These are phyloP conservation scores for Clitocybe nebularis DNA, from an alignment of 1,284 basidiomycete species.

Conservation along the genomic window DNA sequence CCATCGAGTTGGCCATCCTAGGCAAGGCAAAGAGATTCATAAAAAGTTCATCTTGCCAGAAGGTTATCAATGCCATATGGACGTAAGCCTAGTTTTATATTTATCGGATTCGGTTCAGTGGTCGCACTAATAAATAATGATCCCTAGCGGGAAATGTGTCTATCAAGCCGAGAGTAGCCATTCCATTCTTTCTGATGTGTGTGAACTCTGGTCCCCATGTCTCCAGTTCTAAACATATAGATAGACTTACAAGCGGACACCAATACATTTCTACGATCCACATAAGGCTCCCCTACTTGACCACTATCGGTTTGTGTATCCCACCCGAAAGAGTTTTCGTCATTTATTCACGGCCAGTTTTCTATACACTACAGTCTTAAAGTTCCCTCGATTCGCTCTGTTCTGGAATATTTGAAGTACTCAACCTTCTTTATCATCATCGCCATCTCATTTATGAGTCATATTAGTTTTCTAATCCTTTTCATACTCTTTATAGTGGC, in stretches of 20 bases:
- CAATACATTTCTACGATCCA: slow-evolving; percentile 92
- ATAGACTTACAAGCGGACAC: slow-evolving; percentile 89
- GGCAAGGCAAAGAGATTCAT: slow-evolving; percentile 84
- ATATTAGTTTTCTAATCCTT: slow-evolving; percentile 71
- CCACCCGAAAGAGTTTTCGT: neutral
- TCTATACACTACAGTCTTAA: slow-evolving; percentile 60
- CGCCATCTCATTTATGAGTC: slow-evolving; percentile 31
- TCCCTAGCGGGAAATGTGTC: slow-evolving; percentile 74
- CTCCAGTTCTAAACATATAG: neutral
- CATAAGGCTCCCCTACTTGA: slow-evolving; percentile 89
- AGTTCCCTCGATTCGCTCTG: slow-evolving; percentile 86
- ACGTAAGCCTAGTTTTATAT: slow-evolving; percentile 38
- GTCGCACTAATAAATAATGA: slow-evolving; percentile 6
- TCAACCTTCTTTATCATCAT: slow-evolving; percentile 1
- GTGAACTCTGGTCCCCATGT: slow-evolving; percentile 19
- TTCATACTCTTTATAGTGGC: slow-evolving; percentile 84
- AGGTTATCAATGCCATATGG: slow-evolving; percentile 82
- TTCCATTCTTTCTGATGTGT: slow-evolving; percentile 81
- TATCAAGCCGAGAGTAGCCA: slow-evolving; percentile 86
- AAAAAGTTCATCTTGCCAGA: slow-evolving; percentile 82
- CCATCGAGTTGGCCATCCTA: slow-evolving; percentile 88
- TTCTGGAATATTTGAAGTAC: slow-evolving; percentile 84
- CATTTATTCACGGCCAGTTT: neutral
- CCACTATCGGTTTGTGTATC: slow-evolving; percentile 71
- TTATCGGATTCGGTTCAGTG: too few species aligned